Conservation (phyloP, 768 basidiomycete species). For the Serpula lacrymans region DNA sequence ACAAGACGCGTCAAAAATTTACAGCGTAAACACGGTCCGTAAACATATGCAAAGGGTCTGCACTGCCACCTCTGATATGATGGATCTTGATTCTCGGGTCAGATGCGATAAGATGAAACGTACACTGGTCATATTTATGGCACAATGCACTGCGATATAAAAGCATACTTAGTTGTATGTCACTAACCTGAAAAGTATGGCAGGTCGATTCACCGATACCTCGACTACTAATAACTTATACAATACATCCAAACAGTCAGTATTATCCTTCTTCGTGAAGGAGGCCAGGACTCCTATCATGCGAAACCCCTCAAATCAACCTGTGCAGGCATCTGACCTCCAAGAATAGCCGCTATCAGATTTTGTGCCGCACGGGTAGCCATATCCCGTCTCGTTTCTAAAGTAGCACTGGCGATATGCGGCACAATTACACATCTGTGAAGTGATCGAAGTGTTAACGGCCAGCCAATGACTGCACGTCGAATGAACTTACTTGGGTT, state of each 20-base stretch:
- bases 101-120: no score
- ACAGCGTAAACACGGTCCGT: slow-evolving; percentile 1
- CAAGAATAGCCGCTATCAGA: slow-evolving; percentile 40
- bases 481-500: slow-evolving; percentile 53
- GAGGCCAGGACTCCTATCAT: no score
- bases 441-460: neutral
- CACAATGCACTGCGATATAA: no score
- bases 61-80: slow-evolving; percentile 10
- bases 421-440: slow-evolving; percentile 77
- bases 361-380: slow-evolving; percentile 72
- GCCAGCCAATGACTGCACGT: neutral
- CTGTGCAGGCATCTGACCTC: slow-evolving; percentile 58
- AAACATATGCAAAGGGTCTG: slow-evolving; percentile 3
- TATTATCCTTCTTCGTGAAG: no score
- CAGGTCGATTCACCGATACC: no score
- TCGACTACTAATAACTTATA: no score
- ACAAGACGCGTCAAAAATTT: slow-evolving; percentile 14
- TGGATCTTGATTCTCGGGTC: no score
- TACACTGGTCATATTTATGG: no score
- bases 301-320: slow-evolving; percentile 28
- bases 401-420: slow-evolving; percentile 88
- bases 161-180: no score
- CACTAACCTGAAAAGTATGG: no score
- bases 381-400: slow-evolving; percentile 83
- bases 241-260: no score